Base-by-base conservation (phyloP, 2,329 filamentous ascomycete genomes). In the Diplocarpon rosae region DNA sequence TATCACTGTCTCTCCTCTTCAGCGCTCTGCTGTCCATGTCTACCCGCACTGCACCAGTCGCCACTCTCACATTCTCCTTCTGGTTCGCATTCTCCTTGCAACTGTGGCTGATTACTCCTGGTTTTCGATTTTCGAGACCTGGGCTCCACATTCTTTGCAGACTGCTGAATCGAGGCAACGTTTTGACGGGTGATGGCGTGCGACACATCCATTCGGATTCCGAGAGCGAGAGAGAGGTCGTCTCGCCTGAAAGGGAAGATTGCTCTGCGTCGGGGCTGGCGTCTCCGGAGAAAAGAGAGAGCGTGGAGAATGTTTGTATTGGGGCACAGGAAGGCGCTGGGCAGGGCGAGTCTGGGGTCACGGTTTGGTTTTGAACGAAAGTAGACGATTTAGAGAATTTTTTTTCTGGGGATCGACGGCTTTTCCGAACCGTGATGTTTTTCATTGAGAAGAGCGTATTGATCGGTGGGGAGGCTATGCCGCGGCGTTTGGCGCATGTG, bases 171-270 rank as follows among this genome's bases (percentile, higher is more conserved):
- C 34, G 41, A 24, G 41, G 41, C 5, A 43, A 9, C 5, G 31
- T 15, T 20, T 37, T 50, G 17, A 43, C 30, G 10, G 52, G 52
- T 14, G 51, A 54, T 4, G 52, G 55, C 1, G 55, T 52, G 27
- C 49, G 46, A 28, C 48, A 48, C 55, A 57, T 55, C 55, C 55
- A 57, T 30, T 57, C 54, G 2, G 54, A 52, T 37, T 57, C 55
- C 5, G 51, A 51, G 4, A 56, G 30, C 2, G 53, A 50, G 10
- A 55, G n/a, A 2, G 49, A 43, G 10, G 46, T 46, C 4, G 46
- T 42, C n/a, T 42, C 42, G 11, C 51, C 45, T n/a, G 30, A 17
- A 8, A 40, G 14, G 3, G 45, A 6, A 12, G 37, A 13, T 1
- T 32, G 38, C 7, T 50, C 37, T 6, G 42, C 40, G 2, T 48